These are phyloP conservation scores for Suhomyces emberorum DNA, from an alignment of 805 yeast genomes.

Conservation along the genomic window DNA sequence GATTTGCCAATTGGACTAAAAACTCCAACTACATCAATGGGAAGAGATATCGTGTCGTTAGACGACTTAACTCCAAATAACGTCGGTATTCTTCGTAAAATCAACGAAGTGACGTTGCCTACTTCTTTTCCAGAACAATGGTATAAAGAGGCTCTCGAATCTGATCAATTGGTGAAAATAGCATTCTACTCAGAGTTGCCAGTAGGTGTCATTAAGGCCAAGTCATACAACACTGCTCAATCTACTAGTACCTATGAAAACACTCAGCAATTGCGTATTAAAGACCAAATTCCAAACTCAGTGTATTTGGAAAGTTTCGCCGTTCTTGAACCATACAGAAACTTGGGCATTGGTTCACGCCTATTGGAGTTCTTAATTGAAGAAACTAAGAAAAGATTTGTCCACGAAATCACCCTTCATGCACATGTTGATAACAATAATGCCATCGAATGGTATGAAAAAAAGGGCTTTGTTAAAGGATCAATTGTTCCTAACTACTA, in stretches of 20 bases:
- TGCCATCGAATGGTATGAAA: constrained; percentile 50
- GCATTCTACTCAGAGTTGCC: constrained; percentile 75
- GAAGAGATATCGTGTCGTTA: constrained; percentile 45
- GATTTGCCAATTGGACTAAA: neutral
- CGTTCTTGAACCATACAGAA: constrained; percentile 62
- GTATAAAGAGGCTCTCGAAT: constrained; percentile 46
- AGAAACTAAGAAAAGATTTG: constrained; percentile 50
- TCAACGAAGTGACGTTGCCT: constrained; percentile 53
- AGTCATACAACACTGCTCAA: constrained; percentile 42
- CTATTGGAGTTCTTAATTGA: constrained; percentile 56
- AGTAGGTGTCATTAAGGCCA: constrained; percentile 71
- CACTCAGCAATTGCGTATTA: constrained; percentile 18
- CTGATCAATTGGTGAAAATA: constrained; percentile 52
- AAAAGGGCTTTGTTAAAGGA: constrained; percentile 45
- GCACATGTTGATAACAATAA: constrained; percentile 44
- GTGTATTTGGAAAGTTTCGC: constrained; percentile 66
- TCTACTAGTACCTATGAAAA: constrained; percentile 29
- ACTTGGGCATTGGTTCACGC: constrained; percentile 57
- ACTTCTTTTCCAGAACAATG: constrained; percentile 48
- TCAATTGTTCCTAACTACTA: constrained; percentile 46
- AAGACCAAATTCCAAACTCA: constrained; percentile 42
- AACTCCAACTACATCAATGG: constrained; percentile 15
- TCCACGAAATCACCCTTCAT: constrained; percentile 53
- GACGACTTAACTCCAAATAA: constrained; percentile 63
- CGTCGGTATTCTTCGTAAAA: constrained; percentile 54